A percentile compares a stretch with the other conserved stretches of the same genome.
Conservation (phyloP, 208 protist species). For the Leishmania turanica region DNA sequence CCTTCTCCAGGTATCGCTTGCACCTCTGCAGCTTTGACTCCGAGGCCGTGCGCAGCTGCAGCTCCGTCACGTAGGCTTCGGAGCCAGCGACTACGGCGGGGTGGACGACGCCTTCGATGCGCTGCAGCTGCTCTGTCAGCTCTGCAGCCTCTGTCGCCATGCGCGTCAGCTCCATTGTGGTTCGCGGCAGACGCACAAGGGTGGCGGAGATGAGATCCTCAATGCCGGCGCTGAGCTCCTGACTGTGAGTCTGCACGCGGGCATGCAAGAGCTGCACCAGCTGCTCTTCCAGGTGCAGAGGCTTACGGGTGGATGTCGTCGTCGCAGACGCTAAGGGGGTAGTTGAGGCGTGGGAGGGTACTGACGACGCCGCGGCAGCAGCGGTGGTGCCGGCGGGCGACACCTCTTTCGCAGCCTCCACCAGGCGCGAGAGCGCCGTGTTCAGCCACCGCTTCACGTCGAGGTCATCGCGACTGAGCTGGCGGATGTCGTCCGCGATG, state of each 20-base stretch:
- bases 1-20: slow-evolving; percentile 47
- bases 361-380: neutral
- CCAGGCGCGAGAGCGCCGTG: slow-evolving; percentile 31
- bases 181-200: slow-evolving; percentile 68
- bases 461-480: slow-evolving; percentile 34
- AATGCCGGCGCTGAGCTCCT: slow-evolving; percentile 49
- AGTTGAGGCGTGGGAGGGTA: neutral
- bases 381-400: neutral
- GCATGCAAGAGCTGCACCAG: slow-evolving; percentile 47
- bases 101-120: slow-evolving; percentile 39
- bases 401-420: slow-evolving; percentile 20
- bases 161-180: slow-evolving; percentile 66
- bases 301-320: neutral
- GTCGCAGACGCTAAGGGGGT: neutral
- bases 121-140: slow-evolving; percentile 50
- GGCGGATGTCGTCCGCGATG: slow-evolving; percentile 31
- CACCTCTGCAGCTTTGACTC: slow-evolving; percentile 61
- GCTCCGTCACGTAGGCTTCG: slow-evolving; percentile 22
- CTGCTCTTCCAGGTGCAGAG: slow-evolving; percentile 35
- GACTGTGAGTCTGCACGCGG: slow-evolving; percentile 53
- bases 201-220: slow-evolving; percentile 73
- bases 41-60: slow-evolving; percentile 43
- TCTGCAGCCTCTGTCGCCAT: slow-evolving; percentile 64
- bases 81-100: slow-evolving; percentile 23
- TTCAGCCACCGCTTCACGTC: slow-evolving; percentile 72